Evolutionary conservation across 768 basidiomycete genomes (phyloP).

Genomic region (Tricholoma furcatifolium): DNA sequence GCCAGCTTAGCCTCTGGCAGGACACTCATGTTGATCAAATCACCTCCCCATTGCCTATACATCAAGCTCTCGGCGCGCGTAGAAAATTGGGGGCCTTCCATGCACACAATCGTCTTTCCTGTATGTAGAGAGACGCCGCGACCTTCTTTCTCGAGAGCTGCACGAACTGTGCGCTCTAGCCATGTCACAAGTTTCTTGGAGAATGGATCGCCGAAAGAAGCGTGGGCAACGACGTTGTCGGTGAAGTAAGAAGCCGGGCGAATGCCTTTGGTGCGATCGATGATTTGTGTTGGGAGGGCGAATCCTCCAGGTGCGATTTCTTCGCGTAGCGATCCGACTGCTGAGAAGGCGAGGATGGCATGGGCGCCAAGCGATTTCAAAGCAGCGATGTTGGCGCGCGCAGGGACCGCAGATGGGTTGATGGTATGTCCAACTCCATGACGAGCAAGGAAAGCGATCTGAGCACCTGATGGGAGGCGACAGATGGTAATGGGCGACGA

Average conservation of each 20-base stretch:
- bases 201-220: constrained; percentile 94
- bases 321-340: constrained; percentile 92
- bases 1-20: constrained; percentile 97
- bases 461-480: constrained; percentile 75
- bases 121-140: constrained; percentile 69
- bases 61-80: constrained; percentile 95
- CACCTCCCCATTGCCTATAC: constrained; percentile 92
- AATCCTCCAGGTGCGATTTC: constrained; percentile 92
- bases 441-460: constrained; percentile 87
- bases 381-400: constrained; percentile 92
- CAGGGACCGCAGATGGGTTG: constrained; percentile 77
- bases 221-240: constrained; percentile 86
- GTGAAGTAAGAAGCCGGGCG: constrained; percentile 84
- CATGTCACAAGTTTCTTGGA: constrained; percentile 60
- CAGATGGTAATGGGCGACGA: constrained; percentile 92
- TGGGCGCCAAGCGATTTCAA: constrained; percentile 89
- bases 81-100: constrained; percentile 98
- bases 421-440: constrained; percentile 84
- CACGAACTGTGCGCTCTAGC: constrained; percentile 62
- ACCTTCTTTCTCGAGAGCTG: constrained; percentile 60
- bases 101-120: constrained; percentile 87
- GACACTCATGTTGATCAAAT: constrained; percentile 97
- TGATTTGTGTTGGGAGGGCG: constrained; percentile 86
- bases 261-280: constrained; percentile 94
- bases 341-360: constrained; percentile 90